A percentile compares a stretch with the other conserved stretches of the same genome.
phyloP scores from a whole-genome alignment of 768 basidiomycete species.

The Paxillus ammoniavirescens region DNA sequence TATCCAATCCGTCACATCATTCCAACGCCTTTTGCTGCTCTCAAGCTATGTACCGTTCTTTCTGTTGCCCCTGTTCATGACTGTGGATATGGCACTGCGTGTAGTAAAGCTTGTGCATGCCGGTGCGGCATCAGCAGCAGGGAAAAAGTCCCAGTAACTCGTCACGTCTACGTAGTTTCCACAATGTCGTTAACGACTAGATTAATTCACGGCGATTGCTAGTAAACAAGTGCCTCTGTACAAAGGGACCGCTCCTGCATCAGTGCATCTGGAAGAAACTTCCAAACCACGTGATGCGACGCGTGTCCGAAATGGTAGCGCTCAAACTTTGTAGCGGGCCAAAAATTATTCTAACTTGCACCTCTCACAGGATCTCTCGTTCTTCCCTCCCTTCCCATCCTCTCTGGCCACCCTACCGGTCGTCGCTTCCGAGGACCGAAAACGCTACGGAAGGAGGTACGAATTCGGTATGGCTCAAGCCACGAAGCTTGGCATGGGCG shows the following conservation, averaged over 20 bases:
- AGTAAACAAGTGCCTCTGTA: neutral
- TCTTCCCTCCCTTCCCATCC: neutral
- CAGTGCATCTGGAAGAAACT: neutral
- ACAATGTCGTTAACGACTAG: neutral
- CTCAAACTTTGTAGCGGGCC: too few relatives aligned
- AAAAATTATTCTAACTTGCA: neutral
- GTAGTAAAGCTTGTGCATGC: conserved; percentile 31
- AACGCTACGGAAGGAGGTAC: neutral
- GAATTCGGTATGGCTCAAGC: neutral
- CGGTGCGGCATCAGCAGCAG: conserved; percentile 16
- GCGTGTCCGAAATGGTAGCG: neutral
- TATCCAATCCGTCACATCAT: conserved; percentile 40
- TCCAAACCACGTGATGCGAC: neutral
- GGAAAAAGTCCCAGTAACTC: conserved; percentile 18
- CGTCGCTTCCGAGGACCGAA: neutral
- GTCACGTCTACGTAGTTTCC: neutral
- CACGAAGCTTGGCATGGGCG: neutral
- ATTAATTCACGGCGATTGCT: neutral
- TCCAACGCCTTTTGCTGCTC: conserved; percentile 59
- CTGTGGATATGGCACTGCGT: conserved; percentile 64
- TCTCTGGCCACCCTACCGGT: neutral
- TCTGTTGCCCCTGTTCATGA: conserved; percentile 66
- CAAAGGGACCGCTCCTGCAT: too few relatives aligned
- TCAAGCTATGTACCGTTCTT: conserved; percentile 77
- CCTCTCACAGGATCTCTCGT: neutral